Evolutionary conservation across 352 stramenopile species (phyloP).

Genomic region (Phytophthora citricola): DNA sequence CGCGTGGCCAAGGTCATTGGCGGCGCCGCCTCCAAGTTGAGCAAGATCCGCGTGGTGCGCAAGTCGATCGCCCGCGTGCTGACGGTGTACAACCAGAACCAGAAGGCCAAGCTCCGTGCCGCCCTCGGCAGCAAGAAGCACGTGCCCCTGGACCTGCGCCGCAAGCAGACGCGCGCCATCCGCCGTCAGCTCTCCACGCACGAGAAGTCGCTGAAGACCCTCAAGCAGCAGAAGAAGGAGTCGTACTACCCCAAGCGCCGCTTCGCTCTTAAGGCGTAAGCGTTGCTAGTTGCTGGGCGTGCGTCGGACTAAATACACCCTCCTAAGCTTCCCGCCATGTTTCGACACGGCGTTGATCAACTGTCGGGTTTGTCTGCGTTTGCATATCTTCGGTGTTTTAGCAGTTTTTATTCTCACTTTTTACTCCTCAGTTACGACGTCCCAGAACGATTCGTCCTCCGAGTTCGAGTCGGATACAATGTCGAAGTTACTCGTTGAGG

Average conservation of each 20-base stretch:
- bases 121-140: constrained; percentile 96
- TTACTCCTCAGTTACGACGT: constrained; percentile 34
- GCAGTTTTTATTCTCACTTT: constrained; percentile 1
- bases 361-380: constrained; percentile 12
- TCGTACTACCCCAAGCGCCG: constrained; percentile 96
- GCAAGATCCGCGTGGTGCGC: constrained; percentile 99
- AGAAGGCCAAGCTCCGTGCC: constrained; percentile 97
- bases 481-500: constrained; percentile 46
- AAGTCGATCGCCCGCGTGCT: constrained; percentile 99
- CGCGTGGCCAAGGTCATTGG: constrained; percentile 99
- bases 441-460: constrained; percentile 43
- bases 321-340: constrained; percentile 64
- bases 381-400: not conserved
- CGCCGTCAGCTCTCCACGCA: constrained; percentile 95
- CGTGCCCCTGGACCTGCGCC: constrained; percentile 97
- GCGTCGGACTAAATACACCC: constrained; percentile 72
- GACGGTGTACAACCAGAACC: constrained; percentile 99
- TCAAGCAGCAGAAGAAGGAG: constrained; percentile 96
- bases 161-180: constrained; percentile 99
- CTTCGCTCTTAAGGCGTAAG: constrained; percentile 98
- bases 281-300: constrained; percentile 39
- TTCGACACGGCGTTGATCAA: constrained; percentile 41
- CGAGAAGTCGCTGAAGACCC: constrained; percentile 94
- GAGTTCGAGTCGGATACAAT: constrained; percentile 68
- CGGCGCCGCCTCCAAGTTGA: constrained; percentile 98